Percentiles rank a stretch among this genome's conserved stretches.
These are phyloP conservation scores for Trichoderma atroviride DNA, from an alignment of 2,329 filamentous ascomycete genomes.

Conservation along the genomic window DNA sequence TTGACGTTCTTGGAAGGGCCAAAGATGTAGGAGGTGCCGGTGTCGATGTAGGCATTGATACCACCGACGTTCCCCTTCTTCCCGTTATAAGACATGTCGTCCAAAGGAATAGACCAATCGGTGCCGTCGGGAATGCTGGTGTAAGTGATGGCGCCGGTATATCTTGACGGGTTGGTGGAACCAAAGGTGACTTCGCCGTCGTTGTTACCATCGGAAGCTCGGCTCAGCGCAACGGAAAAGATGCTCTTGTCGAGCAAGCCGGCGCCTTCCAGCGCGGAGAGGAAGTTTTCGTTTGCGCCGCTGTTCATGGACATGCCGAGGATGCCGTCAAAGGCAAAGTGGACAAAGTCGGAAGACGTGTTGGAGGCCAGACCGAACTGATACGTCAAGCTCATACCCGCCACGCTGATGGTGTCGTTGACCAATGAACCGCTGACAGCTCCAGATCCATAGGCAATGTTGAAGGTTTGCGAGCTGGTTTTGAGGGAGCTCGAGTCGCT, in stretches of 20 bases:
- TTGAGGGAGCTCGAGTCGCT: conserved; percentile 66
- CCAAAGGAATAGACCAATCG: conserved; percentile 74
- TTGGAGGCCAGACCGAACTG: conserved; percentile 72
- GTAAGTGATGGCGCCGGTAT: conserved; percentile 69
- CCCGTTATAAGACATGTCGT: conserved; percentile 65
- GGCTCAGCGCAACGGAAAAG: conserved; percentile 71
- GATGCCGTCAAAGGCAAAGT: conserved; percentile 87
- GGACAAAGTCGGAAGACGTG: conserved; percentile 72
- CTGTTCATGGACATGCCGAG: conserved; percentile 71
- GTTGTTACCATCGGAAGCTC: conserved; percentile 65
- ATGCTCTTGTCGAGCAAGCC: conserved; percentile 63
- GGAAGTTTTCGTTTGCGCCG: conserved; percentile 65
- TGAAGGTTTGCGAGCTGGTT: conserved; percentile 57
- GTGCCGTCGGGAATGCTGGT: conserved; percentile 55
- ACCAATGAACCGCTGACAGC: conserved; percentile 68
- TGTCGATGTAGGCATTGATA: conserved; percentile 74
- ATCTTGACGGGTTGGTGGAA: conserved; percentile 66
- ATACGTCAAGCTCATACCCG: conserved; percentile 64
- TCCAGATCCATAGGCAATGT: conserved; percentile 76
- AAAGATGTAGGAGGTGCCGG: conserved; percentile 79
- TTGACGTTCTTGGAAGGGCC: conserved; percentile 68
- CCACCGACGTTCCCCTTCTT: conserved; percentile 58
- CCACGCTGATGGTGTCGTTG: conserved; percentile 68
- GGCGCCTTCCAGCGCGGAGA: conserved; percentile 62
- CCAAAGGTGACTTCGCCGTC: conserved; percentile 81